Conservation (phyloP, 202 grass and related monocot genomes). For the Eragrostis tef region DNA sequence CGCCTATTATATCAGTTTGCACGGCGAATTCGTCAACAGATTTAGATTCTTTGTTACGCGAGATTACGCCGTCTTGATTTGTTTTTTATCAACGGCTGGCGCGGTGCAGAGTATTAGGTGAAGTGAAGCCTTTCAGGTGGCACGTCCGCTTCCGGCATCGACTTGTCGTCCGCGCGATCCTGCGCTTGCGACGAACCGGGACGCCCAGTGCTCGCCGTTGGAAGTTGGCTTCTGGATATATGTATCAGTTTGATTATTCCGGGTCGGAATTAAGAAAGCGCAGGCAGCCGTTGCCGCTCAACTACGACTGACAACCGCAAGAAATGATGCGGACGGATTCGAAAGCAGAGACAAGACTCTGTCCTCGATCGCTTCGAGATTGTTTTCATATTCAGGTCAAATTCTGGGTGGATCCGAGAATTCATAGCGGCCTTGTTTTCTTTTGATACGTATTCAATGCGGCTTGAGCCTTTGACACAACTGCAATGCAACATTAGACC, state of each 20-base stretch:
- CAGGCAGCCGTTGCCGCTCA: slow-evolving; percentile 4
- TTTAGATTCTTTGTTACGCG: slow-evolving; percentile 22
- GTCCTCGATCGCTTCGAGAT: background rate
- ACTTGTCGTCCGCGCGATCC: slow-evolving; percentile 24
- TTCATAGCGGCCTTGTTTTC: no score
- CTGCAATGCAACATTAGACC: background rate
- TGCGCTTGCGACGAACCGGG: background rate
- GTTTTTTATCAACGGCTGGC: background rate
- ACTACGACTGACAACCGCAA: slow-evolving; percentile 9
- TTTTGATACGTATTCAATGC: no score
- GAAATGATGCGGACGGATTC: background rate
- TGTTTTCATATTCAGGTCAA: background rate
- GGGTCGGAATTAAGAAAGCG: background rate
- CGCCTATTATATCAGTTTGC: background rate
- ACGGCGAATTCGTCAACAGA: background rate
- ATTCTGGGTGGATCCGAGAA: background rate
- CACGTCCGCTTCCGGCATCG: slow-evolving; percentile 32
- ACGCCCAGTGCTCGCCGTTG: background rate
- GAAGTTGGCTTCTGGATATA: background rate
- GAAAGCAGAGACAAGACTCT: background rate
- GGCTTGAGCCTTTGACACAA: background rate
- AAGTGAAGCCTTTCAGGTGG: slow-evolving; percentile 16
- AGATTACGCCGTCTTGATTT: background rate
- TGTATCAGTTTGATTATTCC: no score
- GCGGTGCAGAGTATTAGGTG: background rate